phyloP scores from a whole-genome alignment of 768 basidiomycete genomes.

The Tephrocybe sp. region DNA sequence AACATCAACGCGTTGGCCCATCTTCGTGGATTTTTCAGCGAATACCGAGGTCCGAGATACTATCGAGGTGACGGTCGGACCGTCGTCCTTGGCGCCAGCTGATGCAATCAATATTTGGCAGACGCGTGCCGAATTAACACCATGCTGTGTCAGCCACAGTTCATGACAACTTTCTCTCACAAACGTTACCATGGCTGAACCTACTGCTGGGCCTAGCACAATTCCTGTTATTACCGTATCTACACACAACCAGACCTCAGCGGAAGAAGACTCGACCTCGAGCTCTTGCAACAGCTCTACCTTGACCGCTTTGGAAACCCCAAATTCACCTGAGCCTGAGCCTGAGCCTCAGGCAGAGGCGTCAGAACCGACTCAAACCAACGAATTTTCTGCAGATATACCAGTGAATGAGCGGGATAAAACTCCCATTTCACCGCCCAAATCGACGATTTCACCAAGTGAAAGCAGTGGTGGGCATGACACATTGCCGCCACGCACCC shows the following conservation, averaged over 20 bases:
- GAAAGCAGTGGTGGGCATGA: neutral
- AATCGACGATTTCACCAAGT: neutral
- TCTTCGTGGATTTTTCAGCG: too few species aligned
- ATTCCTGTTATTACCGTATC: slow-evolving; percentile 12
- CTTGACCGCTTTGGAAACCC: slow-evolving; percentile 6
- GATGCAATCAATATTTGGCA: slow-evolving; percentile 2
- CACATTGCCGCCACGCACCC: slow-evolving; percentile 9
- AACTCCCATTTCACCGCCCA: neutral
- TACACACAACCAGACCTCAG: neutral
- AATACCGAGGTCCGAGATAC: too few species aligned
- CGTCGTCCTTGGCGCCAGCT: too few species aligned
- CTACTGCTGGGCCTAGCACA: slow-evolving; percentile 8
- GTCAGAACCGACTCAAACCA: neutral
- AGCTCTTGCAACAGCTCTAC: slow-evolving; percentile 7
- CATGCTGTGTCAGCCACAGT: neutral
- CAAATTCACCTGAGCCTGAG: slow-evolving; percentile 5
- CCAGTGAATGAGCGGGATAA: neutral
- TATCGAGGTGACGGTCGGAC: too few species aligned
- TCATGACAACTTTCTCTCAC: neutral
- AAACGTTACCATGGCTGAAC: slow-evolving; percentile 10
- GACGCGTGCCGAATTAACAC: slow-evolving; percentile 5
- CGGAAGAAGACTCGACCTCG: slow-evolving; percentile 7
- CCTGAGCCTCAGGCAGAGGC: neutral
- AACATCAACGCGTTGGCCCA: too few species aligned
- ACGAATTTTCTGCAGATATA: neutral